These are phyloP conservation scores for Centaurea solstitialis DNA, from an alignment of 129 eudicot species.

Conservation along the genomic window DNA sequence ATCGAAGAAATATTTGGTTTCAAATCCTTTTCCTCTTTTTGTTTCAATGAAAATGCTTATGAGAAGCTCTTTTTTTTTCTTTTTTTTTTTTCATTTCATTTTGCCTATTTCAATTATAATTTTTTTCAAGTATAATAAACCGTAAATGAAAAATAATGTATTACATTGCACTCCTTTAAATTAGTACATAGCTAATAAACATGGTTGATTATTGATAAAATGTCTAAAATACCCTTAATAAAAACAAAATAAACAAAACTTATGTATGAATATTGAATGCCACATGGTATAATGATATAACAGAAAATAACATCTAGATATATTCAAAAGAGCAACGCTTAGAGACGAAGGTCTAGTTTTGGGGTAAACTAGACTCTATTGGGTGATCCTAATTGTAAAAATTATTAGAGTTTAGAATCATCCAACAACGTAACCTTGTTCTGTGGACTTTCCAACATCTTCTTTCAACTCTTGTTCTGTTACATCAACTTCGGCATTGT, in stretches of 20 bases:
- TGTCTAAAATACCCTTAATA: not conserved
- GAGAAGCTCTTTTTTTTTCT: too few relatives aligned
- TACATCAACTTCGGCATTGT: slow-evolving; percentile 29
- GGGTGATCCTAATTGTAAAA: not conserved
- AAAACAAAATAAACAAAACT: not conserved
- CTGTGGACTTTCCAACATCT: slow-evolving; percentile 24
- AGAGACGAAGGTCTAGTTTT: not conserved
- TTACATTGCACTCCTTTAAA: not conserved
- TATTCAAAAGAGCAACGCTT: not conserved
- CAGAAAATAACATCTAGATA: not conserved
- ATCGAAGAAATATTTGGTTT: not conserved
- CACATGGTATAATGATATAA: not conserved
- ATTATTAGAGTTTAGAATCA: not conserved
- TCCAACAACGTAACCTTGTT: slow-evolving; percentile 11
- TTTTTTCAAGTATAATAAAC: not conserved
- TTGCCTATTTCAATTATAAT: too few relatives aligned
- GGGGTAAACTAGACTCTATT: not conserved
- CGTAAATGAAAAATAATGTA: not conserved
- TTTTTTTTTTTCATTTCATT: too few relatives aligned
- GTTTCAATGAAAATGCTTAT: not conserved
- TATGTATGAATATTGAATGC: not conserved
- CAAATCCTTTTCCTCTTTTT: too few relatives aligned
- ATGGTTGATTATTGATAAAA: not conserved
- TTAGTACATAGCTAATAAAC: not conserved
- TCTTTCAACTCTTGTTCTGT: slow-evolving; percentile 22